Percentiles rank a stretch among this genome's conserved stretches.
Conservation (phyloP, 305 asterid species). For the Solanum hybrid region DNA sequence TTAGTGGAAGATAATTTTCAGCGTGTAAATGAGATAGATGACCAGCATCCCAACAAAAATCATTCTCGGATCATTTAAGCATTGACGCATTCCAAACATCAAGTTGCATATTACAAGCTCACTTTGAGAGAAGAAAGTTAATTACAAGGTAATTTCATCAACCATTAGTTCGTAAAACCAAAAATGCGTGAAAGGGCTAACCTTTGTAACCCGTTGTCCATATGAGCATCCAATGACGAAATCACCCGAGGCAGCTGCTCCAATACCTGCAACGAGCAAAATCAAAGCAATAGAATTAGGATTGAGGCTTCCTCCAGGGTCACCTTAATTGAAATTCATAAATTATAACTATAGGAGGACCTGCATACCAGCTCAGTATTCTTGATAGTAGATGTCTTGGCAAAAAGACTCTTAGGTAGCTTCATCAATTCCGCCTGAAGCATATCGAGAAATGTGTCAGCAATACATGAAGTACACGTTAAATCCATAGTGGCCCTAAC, state of each 20-base stretch:
- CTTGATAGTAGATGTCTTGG: slow-evolving; percentile 48
- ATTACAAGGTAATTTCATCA: background rate
- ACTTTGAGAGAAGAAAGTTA: background rate
- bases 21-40: background rate
- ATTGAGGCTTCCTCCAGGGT: background rate
- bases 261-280: slow-evolving; percentile 34
- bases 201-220: slow-evolving; percentile 70
- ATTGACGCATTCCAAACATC: background rate
- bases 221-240: slow-evolving; percentile 68
- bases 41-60: background rate
- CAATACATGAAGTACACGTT: background rate
- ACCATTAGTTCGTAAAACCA: background rate
- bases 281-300: slow-evolving; percentile 11
- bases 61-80: background rate
- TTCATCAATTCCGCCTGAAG: slow-evolving; percentile 57
- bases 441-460: background rate
- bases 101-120: background rate
- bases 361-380: slow-evolving; percentile 56
- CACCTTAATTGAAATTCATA: slow-evolving; percentile 5
- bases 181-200: slow-evolving; percentile 7
- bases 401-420: slow-evolving; percentile 72
- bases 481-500: background rate
- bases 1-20: background rate
- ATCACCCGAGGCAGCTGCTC: slow-evolving; percentile 70
- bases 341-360: background rate